These are phyloP conservation scores for Sphagnum tenellum DNA, from an alignment of 225 moss, liverwort and hornwort species.

Conservation along the genomic window DNA sequence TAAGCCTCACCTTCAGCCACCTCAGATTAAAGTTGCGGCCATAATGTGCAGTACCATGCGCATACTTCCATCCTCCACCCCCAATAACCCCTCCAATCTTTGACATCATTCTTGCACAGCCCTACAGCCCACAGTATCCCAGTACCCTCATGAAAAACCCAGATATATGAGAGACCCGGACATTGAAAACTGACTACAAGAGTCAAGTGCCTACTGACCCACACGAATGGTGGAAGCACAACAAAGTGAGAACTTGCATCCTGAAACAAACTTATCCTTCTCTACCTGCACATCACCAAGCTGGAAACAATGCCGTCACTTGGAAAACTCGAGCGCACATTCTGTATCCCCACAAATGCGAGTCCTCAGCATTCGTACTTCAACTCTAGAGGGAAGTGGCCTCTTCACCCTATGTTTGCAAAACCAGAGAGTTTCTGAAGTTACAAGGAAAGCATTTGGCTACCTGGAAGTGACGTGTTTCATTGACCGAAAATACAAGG, in stretches of 20 bases:
- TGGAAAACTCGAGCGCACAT: too few species aligned
- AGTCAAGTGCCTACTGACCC: too few species aligned
- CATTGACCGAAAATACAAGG: conserved; percentile 94
- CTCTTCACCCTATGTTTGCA: too few species aligned
- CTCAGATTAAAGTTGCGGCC: conserved; percentile 93
- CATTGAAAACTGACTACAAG: too few species aligned
- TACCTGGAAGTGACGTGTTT: conserved; percentile 99
- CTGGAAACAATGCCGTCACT: too few species aligned
- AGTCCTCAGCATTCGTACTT: too few species aligned
- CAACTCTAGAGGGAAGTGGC: too few species aligned
- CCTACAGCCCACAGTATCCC: conserved; percentile 22
- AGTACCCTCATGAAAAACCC: neutral
- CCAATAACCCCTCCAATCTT: conserved; percentile 90
- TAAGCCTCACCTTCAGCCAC: conserved; percentile 81
- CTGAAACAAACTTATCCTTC: too few species aligned
- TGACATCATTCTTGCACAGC: conserved; percentile 99
- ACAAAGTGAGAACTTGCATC: too few species aligned
- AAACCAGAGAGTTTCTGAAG: neutral
- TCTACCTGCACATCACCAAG: too few species aligned
- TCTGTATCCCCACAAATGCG: too few species aligned
- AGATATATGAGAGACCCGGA: neutral
- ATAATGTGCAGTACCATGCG: conserved; percentile 97
- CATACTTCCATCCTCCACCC: conserved; percentile 99
- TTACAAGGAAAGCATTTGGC: neutral
- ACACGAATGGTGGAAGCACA: too few species aligned